phyloP scores from a whole-genome alignment of 495 filamentous ascomycete genomes.

The Tricharina praecox region DNA sequence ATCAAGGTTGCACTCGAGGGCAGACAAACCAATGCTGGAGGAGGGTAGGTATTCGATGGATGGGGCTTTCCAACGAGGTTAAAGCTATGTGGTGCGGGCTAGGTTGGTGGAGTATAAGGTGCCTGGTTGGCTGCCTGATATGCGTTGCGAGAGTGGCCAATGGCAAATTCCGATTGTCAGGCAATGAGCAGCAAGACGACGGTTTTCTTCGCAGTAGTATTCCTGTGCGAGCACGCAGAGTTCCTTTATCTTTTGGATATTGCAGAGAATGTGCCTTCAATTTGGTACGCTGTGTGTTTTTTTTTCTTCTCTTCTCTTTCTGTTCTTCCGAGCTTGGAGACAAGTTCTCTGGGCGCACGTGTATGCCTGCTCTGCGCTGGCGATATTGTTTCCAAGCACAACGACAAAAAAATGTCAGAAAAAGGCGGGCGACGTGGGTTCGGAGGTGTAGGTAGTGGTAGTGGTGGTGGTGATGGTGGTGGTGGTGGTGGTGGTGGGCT shows the following conservation, averaged over 20 bases:
- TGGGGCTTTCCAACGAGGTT: background rate
- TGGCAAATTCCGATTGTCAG: background rate
- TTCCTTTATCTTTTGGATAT: slow-evolving; percentile 6
- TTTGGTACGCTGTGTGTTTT: background rate
- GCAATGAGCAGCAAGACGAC: slow-evolving; percentile 4
- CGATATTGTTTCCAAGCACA: slow-evolving; percentile 2
- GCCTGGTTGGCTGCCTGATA: background rate
- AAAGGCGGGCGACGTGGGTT: too few species aligned
- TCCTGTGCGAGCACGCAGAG: slow-evolving; percentile 7
- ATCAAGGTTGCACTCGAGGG: background rate
- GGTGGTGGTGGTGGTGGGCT: slow-evolving; percentile 3
- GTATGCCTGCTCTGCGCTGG: slow-evolving; percentile 5
- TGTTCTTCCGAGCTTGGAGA: too few species aligned
- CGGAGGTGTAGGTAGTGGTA: too few species aligned
- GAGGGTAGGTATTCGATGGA: background rate
- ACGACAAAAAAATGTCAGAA: too few species aligned
- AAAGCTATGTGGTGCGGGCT: background rate
- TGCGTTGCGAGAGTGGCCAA: background rate
- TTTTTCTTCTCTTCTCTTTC: background rate
- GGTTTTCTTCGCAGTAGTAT: background rate
- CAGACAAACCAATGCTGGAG: background rate
- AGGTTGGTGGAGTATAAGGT: background rate
- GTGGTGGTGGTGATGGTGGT: too few species aligned
- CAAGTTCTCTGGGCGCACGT: slow-evolving; percentile 5
- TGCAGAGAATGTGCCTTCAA: background rate